Evolutionary conservation across 305 asterid species (phyloP).

Genomic region (Stenogyne calaminthoides): DNA sequence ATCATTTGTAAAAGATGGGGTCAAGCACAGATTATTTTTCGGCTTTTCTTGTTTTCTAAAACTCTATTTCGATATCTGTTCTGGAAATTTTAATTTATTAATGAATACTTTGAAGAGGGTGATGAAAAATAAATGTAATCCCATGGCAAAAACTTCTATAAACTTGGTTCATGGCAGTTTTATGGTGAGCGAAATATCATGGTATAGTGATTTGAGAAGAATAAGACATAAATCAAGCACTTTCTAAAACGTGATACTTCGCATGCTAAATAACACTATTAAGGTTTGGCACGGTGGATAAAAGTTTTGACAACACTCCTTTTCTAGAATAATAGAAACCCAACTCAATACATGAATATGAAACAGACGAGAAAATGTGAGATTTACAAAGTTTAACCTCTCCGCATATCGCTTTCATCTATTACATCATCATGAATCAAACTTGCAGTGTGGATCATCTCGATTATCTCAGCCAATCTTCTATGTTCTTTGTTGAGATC

Average conservation of each 20-base stretch:
- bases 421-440: constrained; percentile 82
- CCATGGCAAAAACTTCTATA: no score
- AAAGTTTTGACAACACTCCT: no score
- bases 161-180: no score
- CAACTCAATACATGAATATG: no score
- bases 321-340: no score
- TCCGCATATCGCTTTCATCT: constrained; percentile 78
- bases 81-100: background rate
- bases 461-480: constrained; percentile 82
- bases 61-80: background rate
- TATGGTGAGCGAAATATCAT: no score
- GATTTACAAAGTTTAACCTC: constrained; percentile 43
- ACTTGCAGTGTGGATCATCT: constrained; percentile 88
- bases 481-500: constrained; percentile 73
- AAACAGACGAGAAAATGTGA: no score
- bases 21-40: background rate
- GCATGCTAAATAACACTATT: no score
- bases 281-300: no score
- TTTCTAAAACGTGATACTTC: no score
- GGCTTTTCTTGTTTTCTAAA: background rate
- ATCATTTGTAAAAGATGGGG: background rate
- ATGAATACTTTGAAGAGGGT: background rate
- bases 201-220: no score
- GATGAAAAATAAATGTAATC: background rate
- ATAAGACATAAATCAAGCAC: no score